Evolutionary conservation across 441 rosid species (phyloP).

Genomic region (Viola pubescens): DNA sequence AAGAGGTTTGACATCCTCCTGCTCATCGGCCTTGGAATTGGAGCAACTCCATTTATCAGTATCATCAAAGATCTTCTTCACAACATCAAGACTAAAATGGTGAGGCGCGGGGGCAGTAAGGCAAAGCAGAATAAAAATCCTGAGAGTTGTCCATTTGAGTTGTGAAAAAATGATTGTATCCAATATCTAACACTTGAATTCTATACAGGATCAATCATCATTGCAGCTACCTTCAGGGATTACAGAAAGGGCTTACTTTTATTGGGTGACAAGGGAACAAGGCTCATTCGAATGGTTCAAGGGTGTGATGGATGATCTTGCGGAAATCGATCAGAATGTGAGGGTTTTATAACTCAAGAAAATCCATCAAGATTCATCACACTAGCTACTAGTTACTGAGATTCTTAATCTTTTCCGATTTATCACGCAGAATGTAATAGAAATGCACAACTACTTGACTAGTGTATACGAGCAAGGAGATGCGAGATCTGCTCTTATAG

Average conservation of each 20-base stretch:
- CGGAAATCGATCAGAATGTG: constrained; percentile 61
- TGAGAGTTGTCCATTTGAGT: background rate
- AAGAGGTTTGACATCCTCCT: constrained; percentile 64
- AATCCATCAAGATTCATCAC: background rate
- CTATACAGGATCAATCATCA: constrained; percentile 15
- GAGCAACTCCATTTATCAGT: constrained; percentile 96
- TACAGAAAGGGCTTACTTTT: constrained; percentile 89
- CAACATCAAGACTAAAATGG: constrained; percentile 39
- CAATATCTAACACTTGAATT: constrained; percentile 13
- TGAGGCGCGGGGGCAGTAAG: constrained; percentile 16
- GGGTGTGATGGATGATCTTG: constrained; percentile 97
- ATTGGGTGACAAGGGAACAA: constrained; percentile 98
- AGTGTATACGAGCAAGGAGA: constrained; percentile 96
- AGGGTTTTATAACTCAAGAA: constrained; percentile 7
- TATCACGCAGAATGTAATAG: constrained; percentile 55
- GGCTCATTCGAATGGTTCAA: constrained; percentile 95
- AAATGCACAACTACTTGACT: constrained; percentile 95
- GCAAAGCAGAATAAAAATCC: background rate
- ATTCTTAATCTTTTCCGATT: background rate
- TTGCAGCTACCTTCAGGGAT: constrained; percentile 28
- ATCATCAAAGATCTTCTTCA: constrained; percentile 79
- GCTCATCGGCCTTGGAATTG: constrained; percentile 83
- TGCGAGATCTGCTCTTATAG: constrained; percentile 89
- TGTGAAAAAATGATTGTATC: constrained; percentile 8
- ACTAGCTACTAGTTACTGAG: background rate